A percentile compares a stretch with the other conserved stretches of the same genome.
Conservation (phyloP, 2,329 filamentous ascomycete genomes). For the Byssoonygena ceratinophila region DNA sequence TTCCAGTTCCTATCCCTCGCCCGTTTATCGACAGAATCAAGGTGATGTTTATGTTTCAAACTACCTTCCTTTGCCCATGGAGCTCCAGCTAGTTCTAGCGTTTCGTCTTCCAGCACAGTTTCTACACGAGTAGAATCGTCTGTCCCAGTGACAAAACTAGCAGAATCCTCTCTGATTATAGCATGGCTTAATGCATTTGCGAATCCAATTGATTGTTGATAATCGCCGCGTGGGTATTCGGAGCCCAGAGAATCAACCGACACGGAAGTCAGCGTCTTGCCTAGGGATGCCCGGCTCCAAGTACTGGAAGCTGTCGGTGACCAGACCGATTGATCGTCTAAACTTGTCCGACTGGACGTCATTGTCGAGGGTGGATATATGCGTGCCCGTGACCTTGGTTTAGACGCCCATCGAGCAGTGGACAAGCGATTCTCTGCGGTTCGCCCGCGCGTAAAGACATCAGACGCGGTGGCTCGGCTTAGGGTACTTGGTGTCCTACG, state of each 20-base stretch:
- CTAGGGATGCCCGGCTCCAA: constrained; percentile 88
- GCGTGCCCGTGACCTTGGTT: constrained; percentile 70
- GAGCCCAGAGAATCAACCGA: constrained; percentile 85
- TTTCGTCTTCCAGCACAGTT: constrained; percentile 80
- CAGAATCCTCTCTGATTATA: constrained; percentile 72
- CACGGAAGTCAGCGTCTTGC: constrained; percentile 81
- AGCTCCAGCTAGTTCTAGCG: constrained; percentile 79
- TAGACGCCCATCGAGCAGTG: constrained; percentile 68
- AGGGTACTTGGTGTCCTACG: constrained; percentile 82
- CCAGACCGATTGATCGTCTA: constrained; percentile 87
- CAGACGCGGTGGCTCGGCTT: constrained; percentile 76
- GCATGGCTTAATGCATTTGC: constrained; percentile 93
- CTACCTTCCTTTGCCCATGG: constrained; percentile 98
- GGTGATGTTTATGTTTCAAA: constrained; percentile 89
- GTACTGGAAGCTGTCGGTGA: constrained; percentile 85
- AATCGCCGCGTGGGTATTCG: constrained; percentile 63
- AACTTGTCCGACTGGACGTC: constrained; percentile 83
- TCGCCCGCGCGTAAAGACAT: constrained; percentile 60
- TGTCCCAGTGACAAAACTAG: constrained; percentile 41
- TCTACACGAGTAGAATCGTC: constrained; percentile 52
- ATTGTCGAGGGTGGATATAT: constrained; percentile 68
- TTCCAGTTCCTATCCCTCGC: constrained; percentile 90
- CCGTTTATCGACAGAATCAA: constrained; percentile 81
- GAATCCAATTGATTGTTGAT: constrained; percentile 94
- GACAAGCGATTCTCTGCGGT: constrained; percentile 53